phyloP scores from a whole-genome alignment of 2,329 filamentous ascomycete species.

The Byssochlamys sp. region DNA sequence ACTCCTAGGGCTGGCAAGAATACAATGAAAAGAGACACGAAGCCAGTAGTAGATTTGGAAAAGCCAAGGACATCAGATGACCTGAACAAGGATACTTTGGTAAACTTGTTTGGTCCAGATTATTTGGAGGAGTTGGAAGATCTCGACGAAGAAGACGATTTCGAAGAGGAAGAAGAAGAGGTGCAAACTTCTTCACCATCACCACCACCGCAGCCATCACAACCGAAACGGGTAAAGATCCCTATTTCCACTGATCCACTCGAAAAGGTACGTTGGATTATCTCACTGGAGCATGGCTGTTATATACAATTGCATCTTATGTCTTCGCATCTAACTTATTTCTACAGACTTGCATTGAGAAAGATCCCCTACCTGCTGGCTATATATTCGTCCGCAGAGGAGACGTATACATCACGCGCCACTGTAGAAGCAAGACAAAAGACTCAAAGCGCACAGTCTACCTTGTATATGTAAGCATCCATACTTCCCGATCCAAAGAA shows the following conservation, averaged over 20 bases:
- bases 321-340: not conserved
- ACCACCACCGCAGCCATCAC: not conserved
- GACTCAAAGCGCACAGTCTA: constrained; percentile 23
- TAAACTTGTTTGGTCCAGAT: not conserved
- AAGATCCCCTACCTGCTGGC: constrained; percentile 16
- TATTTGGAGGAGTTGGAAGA: not conserved
- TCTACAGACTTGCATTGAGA: constrained; percentile 22
- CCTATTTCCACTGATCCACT: constrained; percentile 1
- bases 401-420: constrained; percentile 34
- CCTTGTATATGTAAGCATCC: constrained; percentile 26
- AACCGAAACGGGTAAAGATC: not conserved
- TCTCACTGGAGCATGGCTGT: not conserved
- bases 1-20: not conserved
- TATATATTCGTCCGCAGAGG: constrained; percentile 36
- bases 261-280: not conserved
- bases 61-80: not conserved
- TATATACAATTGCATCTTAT: not conserved
- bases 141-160: not conserved
- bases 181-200: not conserved
- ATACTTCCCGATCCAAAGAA: not conserved
- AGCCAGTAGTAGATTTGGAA: not conserved
- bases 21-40: not conserved
- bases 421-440: constrained; percentile 31
- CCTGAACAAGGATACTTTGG: not conserved
- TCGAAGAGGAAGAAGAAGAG: not conserved